Evolutionary conservation across 1,139 yeast species (phyloP).

Genomic region (Candida mesenterica): DNA sequence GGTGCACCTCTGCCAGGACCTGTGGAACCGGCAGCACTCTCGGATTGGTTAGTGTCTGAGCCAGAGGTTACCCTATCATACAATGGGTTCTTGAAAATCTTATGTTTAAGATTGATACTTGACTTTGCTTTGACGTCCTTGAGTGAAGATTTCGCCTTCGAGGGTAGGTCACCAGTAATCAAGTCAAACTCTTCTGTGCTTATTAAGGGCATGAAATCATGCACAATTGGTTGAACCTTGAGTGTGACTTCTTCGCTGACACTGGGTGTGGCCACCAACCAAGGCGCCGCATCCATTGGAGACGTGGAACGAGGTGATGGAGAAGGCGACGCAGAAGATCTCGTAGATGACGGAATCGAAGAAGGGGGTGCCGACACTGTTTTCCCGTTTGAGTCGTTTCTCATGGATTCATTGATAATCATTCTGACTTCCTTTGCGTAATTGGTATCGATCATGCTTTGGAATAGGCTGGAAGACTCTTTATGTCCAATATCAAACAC

Average conservation of each 20-base stretch:
- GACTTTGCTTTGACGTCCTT: slow-evolving; percentile 17
- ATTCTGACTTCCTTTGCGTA: slow-evolving; percentile 30
- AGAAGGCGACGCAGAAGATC: slow-evolving; percentile 5
- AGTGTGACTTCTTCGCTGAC: background rate
- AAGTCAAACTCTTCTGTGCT: slow-evolving; percentile 38
- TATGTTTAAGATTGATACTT: slow-evolving; percentile 31
- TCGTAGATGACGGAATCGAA: slow-evolving; percentile 3
- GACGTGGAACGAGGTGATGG: slow-evolving; percentile 3
- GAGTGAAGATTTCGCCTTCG: slow-evolving; percentile 19
- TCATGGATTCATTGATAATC: slow-evolving; percentile 16
- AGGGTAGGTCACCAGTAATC: slow-evolving; percentile 41
- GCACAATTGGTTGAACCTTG: slow-evolving; percentile 18
- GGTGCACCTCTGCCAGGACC: slow-evolving; percentile 11
- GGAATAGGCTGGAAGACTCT: slow-evolving; percentile 36
- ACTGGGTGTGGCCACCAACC: background rate
- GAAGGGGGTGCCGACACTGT: background rate
- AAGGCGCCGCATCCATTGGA: background rate
- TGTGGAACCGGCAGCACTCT: slow-evolving; percentile 13
- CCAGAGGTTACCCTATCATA: slow-evolving; percentile 44
- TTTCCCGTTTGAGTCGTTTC: slow-evolving; percentile 9
- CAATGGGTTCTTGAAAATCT: slow-evolving; percentile 40
- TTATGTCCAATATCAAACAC: slow-evolving; percentile 34
- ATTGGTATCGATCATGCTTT: slow-evolving; percentile 31
- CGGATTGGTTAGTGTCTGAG: slow-evolving; percentile 38
- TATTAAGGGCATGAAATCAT: slow-evolving; percentile 46